Conservation (phyloP, 2,329 filamentous ascomycete genomes). For the Geoglossum cookeanum region DNA sequence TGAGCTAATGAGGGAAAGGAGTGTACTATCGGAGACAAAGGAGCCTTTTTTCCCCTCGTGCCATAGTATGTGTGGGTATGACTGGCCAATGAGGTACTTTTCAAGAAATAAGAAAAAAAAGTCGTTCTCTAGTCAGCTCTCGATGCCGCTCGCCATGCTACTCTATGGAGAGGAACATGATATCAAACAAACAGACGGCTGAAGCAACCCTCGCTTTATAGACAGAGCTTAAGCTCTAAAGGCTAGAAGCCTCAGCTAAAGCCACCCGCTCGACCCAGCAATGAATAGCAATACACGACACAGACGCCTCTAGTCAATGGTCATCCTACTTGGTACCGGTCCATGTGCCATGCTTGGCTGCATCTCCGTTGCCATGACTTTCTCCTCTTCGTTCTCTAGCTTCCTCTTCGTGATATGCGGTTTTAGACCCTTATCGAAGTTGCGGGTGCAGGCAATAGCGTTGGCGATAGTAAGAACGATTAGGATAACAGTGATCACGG, state of each 20-base stretch:
- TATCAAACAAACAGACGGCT: background rate
- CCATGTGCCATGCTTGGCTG: constrained; percentile 24
- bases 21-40: background rate
- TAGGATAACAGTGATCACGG: constrained; percentile 75
- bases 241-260: background rate
- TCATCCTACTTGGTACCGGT: constrained; percentile 27
- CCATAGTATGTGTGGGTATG: background rate
- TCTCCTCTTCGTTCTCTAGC: constrained; percentile 28
- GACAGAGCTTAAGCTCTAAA: background rate
- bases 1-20: background rate
- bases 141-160: background rate
- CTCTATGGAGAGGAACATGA: background rate
- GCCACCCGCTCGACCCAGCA: background rate
- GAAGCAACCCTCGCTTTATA: background rate
- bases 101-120: background rate
- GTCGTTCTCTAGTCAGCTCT: background rate
- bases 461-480: constrained; percentile 79
- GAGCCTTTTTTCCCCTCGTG: background rate
- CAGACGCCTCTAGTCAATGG: constrained; percentile 24
- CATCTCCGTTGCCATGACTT: constrained; percentile 28
- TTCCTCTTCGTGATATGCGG: constrained; percentile 53
- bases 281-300: background rate
- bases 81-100: background rate
- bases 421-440: constrained; percentile 82
- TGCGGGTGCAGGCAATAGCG: constrained; percentile 69